These are phyloP conservation scores for Microbotryum intermedium DNA, from an alignment of 1,284 basidiomycete genomes.

Conservation along the genomic window DNA sequence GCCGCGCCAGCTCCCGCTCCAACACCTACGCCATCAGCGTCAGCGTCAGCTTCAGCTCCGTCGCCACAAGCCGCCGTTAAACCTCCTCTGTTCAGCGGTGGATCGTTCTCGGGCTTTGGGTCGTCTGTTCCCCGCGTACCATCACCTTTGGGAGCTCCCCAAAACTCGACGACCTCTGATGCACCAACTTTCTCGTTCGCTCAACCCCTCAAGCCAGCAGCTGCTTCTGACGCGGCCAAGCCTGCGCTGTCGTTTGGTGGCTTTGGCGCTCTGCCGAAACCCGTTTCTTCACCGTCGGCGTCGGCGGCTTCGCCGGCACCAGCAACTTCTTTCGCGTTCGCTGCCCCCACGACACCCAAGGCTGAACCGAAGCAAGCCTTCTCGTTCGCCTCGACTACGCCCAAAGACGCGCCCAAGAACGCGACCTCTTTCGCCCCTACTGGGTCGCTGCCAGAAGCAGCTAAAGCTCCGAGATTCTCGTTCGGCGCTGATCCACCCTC, in stretches of 20 bases:
- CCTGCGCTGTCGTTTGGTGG: not conserved
- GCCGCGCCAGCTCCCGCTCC: not conserved
- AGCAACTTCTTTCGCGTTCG: no score
- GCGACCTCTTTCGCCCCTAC: slow-evolving; percentile 34
- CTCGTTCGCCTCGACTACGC: not conserved
- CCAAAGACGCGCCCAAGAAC: slow-evolving; percentile 3
- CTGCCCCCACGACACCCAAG: no score
- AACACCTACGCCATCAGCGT: not conserved
- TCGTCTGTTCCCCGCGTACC: not conserved
- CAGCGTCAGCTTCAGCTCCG: not conserved
- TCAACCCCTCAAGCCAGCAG: not conserved
- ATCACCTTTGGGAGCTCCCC: not conserved
- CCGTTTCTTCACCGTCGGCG: not conserved
- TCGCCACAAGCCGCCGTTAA: not conserved
- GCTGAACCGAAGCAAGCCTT: not conserved
- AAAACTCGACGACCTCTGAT: not conserved
- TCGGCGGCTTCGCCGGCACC: not conserved
- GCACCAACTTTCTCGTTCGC: slow-evolving; percentile 4
- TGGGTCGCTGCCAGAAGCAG: slow-evolving; percentile 27
- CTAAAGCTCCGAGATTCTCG: not conserved
- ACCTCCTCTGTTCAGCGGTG: no score
- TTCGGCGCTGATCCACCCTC: slow-evolving; percentile 12
- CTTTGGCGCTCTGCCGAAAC: not conserved
- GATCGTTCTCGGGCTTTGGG: not conserved
- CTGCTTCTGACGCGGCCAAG: not conserved